Conservation (phyloP, 73 alveolate genomes). For the Tetrahymena thermophila region DNA sequence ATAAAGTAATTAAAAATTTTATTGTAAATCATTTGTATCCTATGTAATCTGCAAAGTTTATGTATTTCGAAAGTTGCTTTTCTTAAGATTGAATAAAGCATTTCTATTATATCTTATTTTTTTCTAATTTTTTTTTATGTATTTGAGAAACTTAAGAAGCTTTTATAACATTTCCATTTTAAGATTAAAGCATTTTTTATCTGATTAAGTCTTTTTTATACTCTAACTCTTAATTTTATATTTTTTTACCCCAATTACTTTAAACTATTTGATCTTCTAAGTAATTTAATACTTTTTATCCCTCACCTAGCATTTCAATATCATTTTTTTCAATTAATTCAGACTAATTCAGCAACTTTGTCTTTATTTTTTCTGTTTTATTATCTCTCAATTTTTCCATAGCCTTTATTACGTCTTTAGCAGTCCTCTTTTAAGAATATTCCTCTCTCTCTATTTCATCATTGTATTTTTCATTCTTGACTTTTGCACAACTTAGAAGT, state of each 20-base stretch:
- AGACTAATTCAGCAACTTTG: background rate
- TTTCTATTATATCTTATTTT: background rate
- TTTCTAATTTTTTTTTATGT: background rate
- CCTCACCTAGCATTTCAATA: background rate
- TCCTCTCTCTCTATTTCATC: background rate
- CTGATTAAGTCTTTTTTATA: background rate
- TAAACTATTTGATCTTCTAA: background rate
- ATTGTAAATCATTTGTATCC: background rate
- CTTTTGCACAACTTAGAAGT: background rate
- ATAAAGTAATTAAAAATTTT: background rate
- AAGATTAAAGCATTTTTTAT: background rate
- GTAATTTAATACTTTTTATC: background rate
- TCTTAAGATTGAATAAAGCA: background rate
- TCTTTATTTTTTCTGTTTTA: background rate
- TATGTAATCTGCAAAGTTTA: background rate
- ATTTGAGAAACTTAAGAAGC: background rate
- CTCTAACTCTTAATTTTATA: background rate
- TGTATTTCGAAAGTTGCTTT: background rate
- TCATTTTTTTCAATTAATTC: background rate
- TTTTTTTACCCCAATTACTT: background rate
- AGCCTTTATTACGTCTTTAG: background rate
- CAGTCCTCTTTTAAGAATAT: background rate
- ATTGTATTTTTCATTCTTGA: background rate
- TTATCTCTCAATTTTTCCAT: background rate
- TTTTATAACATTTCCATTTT: background rate